phyloP scores from a whole-genome alignment of 192 early-diverging fungal species.

The Backusella macrospora region DNA sequence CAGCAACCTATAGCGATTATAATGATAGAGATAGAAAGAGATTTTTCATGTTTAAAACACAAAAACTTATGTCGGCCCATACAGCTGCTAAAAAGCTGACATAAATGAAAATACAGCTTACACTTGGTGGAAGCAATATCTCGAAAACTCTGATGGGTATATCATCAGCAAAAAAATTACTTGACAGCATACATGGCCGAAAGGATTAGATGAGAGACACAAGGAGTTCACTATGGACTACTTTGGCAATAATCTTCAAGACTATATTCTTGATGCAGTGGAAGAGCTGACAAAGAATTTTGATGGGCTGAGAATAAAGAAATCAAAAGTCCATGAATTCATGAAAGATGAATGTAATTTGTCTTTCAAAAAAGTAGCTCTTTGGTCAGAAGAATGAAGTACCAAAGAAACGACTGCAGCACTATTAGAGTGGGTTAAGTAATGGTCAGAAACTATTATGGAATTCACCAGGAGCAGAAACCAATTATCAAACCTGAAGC shows the following conservation, averaged over 20 bases:
- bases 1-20: too few relatives aligned
- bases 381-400: not conserved
- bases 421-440: not conserved
- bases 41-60: too few relatives aligned
- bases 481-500: too few relatives aligned
- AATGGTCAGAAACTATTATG: not conserved
- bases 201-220: too few relatives aligned
- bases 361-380: not conserved
- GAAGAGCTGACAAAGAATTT: not conserved
- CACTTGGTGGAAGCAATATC: not conserved
- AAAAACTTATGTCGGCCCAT: too few relatives aligned
- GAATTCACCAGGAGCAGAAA: not conserved
- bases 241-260: not conserved
- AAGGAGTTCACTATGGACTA: not conserved
- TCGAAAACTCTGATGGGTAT: not conserved
- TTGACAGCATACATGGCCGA: not conserved
- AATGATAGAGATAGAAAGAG: too few relatives aligned
- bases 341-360: slow-evolving; percentile 16
- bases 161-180: not conserved
- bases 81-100: too few relatives aligned
- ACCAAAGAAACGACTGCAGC: not conserved
- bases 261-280: not conserved
- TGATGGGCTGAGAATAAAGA: not conserved
- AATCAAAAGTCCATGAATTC: slow-evolving; percentile 15
- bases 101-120: not conserved